Evolutionary conservation across 768 basidiomycete genomes (phyloP), one percentile per base, ranked within the genome.

Genomic region (Hericium erinaceus): DNA sequence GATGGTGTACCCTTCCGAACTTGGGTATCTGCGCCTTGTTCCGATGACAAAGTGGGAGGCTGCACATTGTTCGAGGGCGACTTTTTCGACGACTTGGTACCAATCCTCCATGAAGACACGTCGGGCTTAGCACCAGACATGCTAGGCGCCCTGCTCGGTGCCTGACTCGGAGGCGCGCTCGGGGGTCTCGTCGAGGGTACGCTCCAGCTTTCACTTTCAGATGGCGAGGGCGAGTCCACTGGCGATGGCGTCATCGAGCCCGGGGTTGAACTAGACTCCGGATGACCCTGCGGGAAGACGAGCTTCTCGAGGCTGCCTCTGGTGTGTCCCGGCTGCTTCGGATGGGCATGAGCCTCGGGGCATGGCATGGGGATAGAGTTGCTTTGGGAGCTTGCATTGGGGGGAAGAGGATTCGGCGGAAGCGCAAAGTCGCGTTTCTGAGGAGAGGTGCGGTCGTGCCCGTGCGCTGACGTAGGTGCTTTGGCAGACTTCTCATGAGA

Each of bases 161-260:
- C 74, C 55, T 78, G 71, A 58, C 77, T 80, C 8, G 70, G 70
- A 7, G 81, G 77, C 41, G 78, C 75, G 54, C 81, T 86, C 4
- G 83, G 77, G 0, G 84, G 78, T 41, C 80, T 74, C 13, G 80
- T 85, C 2, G 85, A 81, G 2, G 85, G 84, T 16, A 76, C 74
- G 61, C 83, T 85, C 66, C 74, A 80, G 70, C 73, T 80, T 59
- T 80, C 83, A 64, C 78, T 80, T 37, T 85, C 84, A 22, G 79
- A 80, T 1, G 71, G 71, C 4, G 80, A 80, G 1, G 83, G 82
- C 2, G 77, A 76, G 61, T 75, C 74, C 67, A 67, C 70, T 56
- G 63, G 56, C 50, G 72, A 65, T 46, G 74, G 69, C 15, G 72
- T 73, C 54, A 73, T 74, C 40, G 75, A 73, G 37, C 65, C 66